Evolutionary conservation across 306 rosid genomes (phyloP).

Genomic region (Trifolium fragiferum): DNA sequence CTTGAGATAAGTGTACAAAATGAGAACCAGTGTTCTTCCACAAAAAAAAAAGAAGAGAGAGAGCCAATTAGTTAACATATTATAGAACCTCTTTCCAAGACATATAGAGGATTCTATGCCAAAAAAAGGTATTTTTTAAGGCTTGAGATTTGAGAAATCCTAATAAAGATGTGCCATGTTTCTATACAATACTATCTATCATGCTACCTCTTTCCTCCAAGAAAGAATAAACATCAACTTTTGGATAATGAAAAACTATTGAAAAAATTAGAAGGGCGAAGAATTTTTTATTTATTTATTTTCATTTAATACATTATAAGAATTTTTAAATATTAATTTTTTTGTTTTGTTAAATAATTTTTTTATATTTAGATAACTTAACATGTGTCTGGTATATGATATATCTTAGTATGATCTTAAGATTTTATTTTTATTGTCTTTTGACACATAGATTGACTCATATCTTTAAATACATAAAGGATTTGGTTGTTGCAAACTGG

Average conservation of each 20-base stretch:
- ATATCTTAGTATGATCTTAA: no score
- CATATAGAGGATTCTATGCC: constrained; percentile 52
- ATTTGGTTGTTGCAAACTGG: no score
- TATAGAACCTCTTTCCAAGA: constrained; percentile 47
- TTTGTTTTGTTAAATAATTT: no score
- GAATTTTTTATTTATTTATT: no score
- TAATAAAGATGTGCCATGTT: constrained; percentile 3
- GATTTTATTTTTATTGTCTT: no score
- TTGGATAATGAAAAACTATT: background rate
- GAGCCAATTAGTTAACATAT: background rate
- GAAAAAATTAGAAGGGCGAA: background rate
- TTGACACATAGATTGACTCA: no score
- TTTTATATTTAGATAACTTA: no score
- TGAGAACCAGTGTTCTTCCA: constrained; percentile 38
- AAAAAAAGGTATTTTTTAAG: background rate
- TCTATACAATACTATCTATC: background rate
- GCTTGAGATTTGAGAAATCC: background rate
- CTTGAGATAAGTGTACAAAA: constrained; percentile 45
- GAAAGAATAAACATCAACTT: background rate
- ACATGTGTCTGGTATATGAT: no score
- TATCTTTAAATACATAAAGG: no score
- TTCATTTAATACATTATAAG: no score
- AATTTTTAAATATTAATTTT: no score
- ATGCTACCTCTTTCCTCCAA: background rate
- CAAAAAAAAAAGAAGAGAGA: background rate